Evolutionary conservation across 768 basidiomycete genomes (phyloP).

Genomic region (Glaciozyma antarctica): DNA sequence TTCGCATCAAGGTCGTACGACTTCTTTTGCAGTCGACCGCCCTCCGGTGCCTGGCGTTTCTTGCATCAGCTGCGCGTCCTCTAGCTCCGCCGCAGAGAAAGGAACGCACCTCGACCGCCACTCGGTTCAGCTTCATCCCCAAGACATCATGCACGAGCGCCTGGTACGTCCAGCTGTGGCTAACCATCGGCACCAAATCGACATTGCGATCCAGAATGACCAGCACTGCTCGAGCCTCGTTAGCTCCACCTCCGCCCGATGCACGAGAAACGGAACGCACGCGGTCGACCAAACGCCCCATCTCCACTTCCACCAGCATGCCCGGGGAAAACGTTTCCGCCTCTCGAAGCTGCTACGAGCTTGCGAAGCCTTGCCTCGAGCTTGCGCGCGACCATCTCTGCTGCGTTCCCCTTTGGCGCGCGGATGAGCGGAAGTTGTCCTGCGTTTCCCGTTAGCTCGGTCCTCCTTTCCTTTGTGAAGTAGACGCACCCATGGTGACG

Average conservation of each 20-base stretch:
- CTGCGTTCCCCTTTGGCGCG: conserved; percentile 88
- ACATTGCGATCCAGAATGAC: conserved; percentile 90
- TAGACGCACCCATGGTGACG: conserved; percentile 63
- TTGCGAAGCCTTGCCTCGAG: conserved; percentile 87
- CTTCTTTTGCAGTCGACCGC: conserved; percentile 52
- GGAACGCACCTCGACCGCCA: conserved; percentile 55
- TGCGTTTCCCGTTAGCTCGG: conserved; percentile 36
- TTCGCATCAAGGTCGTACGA: conserved; percentile 95
- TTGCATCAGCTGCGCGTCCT: too few relatives aligned
- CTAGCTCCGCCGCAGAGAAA: neutral
- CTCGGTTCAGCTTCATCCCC: conserved; percentile 91
- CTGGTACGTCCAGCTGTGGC: conserved; percentile 99
- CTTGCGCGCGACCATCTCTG: conserved; percentile 98
- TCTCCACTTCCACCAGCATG: conserved; percentile 36
- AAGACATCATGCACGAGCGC: conserved; percentile 95
- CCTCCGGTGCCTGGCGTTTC: conserved; percentile 44
- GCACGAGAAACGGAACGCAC: conserved; percentile 8
- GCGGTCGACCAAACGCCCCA: conserved; percentile 49
- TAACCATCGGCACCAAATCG: conserved; percentile 83
- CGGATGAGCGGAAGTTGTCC: conserved; percentile 91
- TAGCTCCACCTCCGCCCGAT: neutral
- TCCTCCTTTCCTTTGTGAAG: neutral
- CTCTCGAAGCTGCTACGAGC: conserved; percentile 50
- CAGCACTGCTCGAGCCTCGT: conserved; percentile 51
- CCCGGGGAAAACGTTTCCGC: conserved; percentile 33